Conservation (phyloP, 2,329 filamentous ascomycete species). For the Penicillium freii region DNA sequence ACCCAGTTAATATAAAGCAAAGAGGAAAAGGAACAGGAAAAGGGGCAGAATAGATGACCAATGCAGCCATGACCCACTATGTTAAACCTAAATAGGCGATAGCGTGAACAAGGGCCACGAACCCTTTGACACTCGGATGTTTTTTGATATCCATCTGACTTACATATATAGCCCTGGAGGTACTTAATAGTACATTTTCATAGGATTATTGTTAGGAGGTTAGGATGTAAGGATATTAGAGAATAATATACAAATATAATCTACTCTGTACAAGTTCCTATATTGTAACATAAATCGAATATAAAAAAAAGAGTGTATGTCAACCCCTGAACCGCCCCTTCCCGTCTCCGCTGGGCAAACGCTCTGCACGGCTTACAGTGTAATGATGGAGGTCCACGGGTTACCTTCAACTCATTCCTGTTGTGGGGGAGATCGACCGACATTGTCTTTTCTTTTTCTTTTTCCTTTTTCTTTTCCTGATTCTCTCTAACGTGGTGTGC, state of each 20-base stretch:
- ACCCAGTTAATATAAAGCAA: not conserved
- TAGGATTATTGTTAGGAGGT: too few relatives aligned
- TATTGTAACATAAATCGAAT: not conserved
- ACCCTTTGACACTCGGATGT: not conserved
- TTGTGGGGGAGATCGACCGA: constrained; percentile 25
- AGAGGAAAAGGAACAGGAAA: constrained; percentile 1
- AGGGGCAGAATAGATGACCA: not conserved
- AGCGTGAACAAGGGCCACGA: not conserved
- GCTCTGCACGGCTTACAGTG: constrained; percentile 11
- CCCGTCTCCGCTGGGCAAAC: constrained; percentile 20
- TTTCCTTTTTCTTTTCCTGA: not conserved
- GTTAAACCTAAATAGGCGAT: constrained; percentile 1
- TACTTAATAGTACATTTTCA: too few relatives aligned
- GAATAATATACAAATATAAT: too few relatives aligned
- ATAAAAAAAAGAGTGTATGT: not conserved
- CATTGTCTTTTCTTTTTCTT: constrained; percentile 10
- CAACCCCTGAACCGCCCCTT: constrained; percentile 28
- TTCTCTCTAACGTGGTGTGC: not conserved
- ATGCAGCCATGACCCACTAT: not conserved
- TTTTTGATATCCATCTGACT: constrained; percentile 1
- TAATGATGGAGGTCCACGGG: not conserved
- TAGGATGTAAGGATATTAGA: too few relatives aligned
- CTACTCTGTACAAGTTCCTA: too few relatives aligned
- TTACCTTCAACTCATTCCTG: constrained; percentile 16
- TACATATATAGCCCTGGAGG: too few relatives aligned